Base-by-base conservation (phyloP, 2,329 filamentous ascomycete species). In the Hymenoscyphus salicellus region DNA sequence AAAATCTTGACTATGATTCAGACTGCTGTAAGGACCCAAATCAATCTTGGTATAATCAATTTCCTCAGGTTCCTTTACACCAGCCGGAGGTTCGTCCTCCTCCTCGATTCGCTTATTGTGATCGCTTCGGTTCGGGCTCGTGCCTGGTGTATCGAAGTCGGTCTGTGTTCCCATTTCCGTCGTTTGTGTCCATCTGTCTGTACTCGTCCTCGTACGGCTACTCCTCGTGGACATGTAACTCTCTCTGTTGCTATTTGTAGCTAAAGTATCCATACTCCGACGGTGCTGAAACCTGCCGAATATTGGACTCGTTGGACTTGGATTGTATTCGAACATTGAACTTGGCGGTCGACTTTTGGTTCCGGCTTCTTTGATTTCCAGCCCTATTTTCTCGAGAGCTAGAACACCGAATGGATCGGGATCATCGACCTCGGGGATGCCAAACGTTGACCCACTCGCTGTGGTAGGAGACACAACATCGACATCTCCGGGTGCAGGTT, bases 371-470 rank as follows among this genome's bases (percentile, higher is more conserved):
- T 91, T 86, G 69, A 98, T 95, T 71, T 94, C 91, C 63, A 97
- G 80, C 2, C 94, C 94, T 66, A 93, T 91, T 80, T 92, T 89
- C 75, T 97, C 92, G n/a, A 98, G 79, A 7, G 94, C 93, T 68
- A 93, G 84, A 30, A 97, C 90, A 28, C 94, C 94, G 74, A 91
- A 98, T 0, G 94, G 94, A 75, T 98, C 94, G 0, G 93, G 93
- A 71, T 98, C 94, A 62, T 93, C 87, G 3, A 81, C 78, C 68
- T 89, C 87, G 0, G 92, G 93, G 17, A 97, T 81, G 1, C 93
- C 93, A 78, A 97, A 97, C 1, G 80, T 79, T 33, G 82, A 78
- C 7, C 78, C 79, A n/a, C 57, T 72, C 7, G 65, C 52, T 5
- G 66, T 62, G 11, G 68, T 69, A 58, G 84, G 72, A 57, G 68